A percentile compares a stretch with the other conserved stretches of the same genome.
Evolutionary conservation across 176 grass and related monocot genomes (phyloP).

Genomic region (Oryza brachyantha): DNA sequence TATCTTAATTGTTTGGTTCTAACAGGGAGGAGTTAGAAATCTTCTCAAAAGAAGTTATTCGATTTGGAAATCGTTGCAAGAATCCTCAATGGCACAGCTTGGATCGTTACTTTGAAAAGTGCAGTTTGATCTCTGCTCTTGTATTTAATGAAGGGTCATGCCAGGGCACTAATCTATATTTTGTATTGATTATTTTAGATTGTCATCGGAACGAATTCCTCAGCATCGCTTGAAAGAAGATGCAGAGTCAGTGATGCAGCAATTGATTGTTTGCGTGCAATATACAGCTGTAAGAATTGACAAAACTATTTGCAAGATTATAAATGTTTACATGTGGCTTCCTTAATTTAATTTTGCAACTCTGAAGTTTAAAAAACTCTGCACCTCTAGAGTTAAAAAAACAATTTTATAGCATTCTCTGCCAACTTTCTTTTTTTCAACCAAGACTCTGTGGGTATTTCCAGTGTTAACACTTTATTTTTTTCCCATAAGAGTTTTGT

Average conservation of each 20-base stretch:
- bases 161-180: slow-evolving; percentile 30
- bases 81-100: slow-evolving; percentile 99
- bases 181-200: slow-evolving; percentile 52
- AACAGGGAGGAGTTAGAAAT: slow-evolving; percentile 87
- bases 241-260: slow-evolving; percentile 61
- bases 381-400: slow-evolving; percentile 6
- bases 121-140: slow-evolving; percentile 12
- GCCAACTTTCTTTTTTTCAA: background rate
- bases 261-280: slow-evolving; percentile 70
- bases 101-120: slow-evolving; percentile 98
- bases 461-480: background rate
- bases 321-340: slow-evolving; percentile 6
- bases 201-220: slow-evolving; percentile 67
- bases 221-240: slow-evolving; percentile 75
- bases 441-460: background rate
- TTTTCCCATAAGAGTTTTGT: background rate
- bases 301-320: slow-evolving; percentile 14
- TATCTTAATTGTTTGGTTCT: slow-evolving; percentile 31
- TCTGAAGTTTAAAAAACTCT: slow-evolving; percentile 6
- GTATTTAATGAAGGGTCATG: slow-evolving; percentile 27
- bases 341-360: slow-evolving; percentile 6
- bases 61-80: slow-evolving; percentile 99
- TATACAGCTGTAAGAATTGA: slow-evolving; percentile 76
- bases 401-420: slow-evolving; percentile 3
- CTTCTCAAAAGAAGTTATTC: slow-evolving; percentile 85